A percentile compares a stretch with the other conserved stretches of the same genome.
phyloP scores from a whole-genome alignment of 192 early-diverging fungal genomes.

The Podila horticola region DNA sequence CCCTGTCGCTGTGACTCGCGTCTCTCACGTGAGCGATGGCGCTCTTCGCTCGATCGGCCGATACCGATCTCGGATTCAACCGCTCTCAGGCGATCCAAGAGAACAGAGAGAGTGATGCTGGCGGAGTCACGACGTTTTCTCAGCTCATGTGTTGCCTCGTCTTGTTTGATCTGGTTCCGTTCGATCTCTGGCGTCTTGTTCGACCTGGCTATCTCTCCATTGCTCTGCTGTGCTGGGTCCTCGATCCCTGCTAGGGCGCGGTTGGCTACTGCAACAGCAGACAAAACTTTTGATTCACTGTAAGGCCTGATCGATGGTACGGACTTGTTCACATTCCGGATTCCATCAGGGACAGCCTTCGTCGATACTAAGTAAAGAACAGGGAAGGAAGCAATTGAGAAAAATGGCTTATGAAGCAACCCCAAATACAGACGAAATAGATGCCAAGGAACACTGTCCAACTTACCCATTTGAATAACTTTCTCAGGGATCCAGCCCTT shows the following conservation, averaged over 20 bases:
- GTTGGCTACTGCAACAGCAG: background rate
- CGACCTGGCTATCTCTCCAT: background rate
- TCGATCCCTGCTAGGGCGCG: background rate
- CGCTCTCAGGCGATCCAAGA: background rate
- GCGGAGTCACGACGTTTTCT: background rate
- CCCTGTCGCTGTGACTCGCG: background rate
- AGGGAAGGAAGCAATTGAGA: too few species aligned
- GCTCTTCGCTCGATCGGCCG: background rate
- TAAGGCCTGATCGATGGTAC: slow-evolving; percentile 16
- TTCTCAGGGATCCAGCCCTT: slow-evolving; percentile 55
- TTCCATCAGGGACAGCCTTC: slow-evolving; percentile 43
- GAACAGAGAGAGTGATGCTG: background rate
- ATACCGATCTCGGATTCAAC: slow-evolving; percentile 1
- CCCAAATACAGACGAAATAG: background rate
- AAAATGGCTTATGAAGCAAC: too few species aligned
- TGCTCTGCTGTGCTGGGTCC: background rate
- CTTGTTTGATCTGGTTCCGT: background rate
- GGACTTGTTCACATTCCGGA: slow-evolving; percentile 38
- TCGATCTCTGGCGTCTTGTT: background rate
- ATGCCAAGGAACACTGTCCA: background rate
- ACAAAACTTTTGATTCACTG: slow-evolving; percentile 12
- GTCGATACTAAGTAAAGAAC: slow-evolving; percentile 31
- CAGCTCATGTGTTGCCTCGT: background rate
- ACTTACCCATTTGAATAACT: slow-evolving; percentile 42
- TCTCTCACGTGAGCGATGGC: background rate